A percentile compares a stretch with the other conserved stretches of the same genome.
Evolutionary conservation across 2,329 filamentous ascomycete genomes (phyloP).

Genomic region (Hypoxylon sp.): DNA sequence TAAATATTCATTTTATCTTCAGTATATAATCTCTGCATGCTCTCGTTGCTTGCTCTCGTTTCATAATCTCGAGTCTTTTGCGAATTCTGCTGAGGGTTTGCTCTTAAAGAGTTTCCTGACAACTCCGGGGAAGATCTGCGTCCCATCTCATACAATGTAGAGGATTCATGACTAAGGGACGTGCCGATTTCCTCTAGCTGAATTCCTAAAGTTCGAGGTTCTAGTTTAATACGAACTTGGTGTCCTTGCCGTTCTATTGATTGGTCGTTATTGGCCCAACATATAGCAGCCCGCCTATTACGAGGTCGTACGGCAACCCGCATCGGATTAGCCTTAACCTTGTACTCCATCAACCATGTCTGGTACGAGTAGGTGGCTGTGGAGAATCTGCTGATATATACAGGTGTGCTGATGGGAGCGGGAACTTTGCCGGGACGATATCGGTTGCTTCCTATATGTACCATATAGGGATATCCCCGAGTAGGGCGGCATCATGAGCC

Average conservation of each 20-base stretch:
- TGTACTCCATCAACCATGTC: neutral
- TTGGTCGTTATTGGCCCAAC: neutral
- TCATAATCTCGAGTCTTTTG: neutral
- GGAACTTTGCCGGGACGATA: neutral
- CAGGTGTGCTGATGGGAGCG: neutral
- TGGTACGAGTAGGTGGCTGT: neutral
- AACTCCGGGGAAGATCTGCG: neutral
- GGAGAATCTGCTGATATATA: constrained; percentile 5
- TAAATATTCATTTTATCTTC: too few relatives aligned
- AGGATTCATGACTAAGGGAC: constrained; percentile 9
- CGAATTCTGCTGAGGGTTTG: neutral
- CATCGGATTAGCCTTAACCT: constrained; percentile 3
- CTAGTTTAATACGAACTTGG: neutral
- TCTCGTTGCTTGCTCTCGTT: neutral
- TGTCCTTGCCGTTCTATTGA: neutral
- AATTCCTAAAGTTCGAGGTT: neutral
- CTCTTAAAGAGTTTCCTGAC: too few relatives aligned
- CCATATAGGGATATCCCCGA: neutral
- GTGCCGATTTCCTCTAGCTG: neutral
- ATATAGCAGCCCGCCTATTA: constrained; percentile 14
- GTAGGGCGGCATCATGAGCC: constrained; percentile 24
- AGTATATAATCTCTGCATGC: neutral
- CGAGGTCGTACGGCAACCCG: constrained; percentile 12
- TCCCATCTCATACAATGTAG: neutral
- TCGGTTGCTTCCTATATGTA: neutral